phyloP scores from a whole-genome alignment of 2,329 filamentous ascomycete genomes.

The Cytospora paraplurivora region DNA sequence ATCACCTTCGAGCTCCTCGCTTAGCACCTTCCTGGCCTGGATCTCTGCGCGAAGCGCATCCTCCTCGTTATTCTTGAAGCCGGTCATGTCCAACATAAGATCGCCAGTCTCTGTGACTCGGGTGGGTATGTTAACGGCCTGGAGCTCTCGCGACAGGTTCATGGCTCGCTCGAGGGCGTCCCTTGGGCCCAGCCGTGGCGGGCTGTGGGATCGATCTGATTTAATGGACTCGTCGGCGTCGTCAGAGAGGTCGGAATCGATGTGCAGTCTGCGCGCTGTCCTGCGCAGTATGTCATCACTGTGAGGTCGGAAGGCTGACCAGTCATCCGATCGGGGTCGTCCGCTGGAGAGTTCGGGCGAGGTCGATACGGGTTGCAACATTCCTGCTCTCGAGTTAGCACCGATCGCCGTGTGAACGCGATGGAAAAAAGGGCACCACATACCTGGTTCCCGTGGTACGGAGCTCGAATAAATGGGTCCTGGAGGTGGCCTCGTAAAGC shows the following conservation, averaged over 20 bases:
- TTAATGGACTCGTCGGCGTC: constrained; percentile 41
- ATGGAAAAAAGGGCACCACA: constrained; percentile 20
- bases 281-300: constrained; percentile 58
- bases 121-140: constrained; percentile 87
- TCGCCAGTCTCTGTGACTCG: constrained; percentile 92
- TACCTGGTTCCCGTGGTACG: constrained; percentile 40
- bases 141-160: constrained; percentile 82
- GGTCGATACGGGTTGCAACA: constrained; percentile 55
- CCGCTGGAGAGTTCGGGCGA: constrained; percentile 53
- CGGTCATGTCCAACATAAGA: constrained; percentile 97
- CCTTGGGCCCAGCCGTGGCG: constrained; percentile 68
- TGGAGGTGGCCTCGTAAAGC: constrained; percentile 47
- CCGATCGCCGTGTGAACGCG: not conserved
- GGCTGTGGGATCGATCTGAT: constrained; percentile 71
- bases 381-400: constrained; percentile 40
- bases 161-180: constrained; percentile 84
- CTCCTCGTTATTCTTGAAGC: constrained; percentile 92
- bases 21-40: constrained; percentile 87
- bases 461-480: constrained; percentile 44
- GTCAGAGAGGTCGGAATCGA: constrained; percentile 41
- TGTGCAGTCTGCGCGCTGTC: constrained; percentile 44
- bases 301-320: constrained; percentile 51
- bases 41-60: constrained; percentile 90
- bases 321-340: constrained; percentile 54
- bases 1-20: constrained; percentile 89